phyloP scores from a whole-genome alignment of 2,329 filamentous ascomycete genomes.

The Eutypella sp. region DNA sequence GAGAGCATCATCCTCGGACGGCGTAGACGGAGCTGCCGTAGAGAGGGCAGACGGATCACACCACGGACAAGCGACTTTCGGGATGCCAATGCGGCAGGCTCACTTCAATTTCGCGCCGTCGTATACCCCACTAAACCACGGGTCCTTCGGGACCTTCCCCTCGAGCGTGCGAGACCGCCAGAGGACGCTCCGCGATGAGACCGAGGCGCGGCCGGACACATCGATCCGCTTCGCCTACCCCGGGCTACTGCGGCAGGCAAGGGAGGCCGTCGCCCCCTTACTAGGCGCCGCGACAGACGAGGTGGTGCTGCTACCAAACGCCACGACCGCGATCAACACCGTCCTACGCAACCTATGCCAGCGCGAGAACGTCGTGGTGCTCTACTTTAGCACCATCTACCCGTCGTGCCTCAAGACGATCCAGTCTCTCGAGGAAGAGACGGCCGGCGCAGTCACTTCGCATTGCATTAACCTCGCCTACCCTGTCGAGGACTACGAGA shows the following conservation, averaged over 20 bases:
- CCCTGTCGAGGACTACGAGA: slow-evolving; percentile 54
- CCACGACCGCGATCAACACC: slow-evolving; percentile 63
- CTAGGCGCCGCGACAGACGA: slow-evolving; percentile 56
- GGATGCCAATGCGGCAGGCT: slow-evolving; percentile 23
- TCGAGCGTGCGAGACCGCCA: slow-evolving; percentile 46
- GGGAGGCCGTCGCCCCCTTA: slow-evolving; percentile 53
- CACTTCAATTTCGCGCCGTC: slow-evolving; percentile 27
- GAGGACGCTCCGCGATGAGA: slow-evolving; percentile 47
- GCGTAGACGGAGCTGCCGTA: background rate
- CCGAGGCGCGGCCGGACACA: slow-evolving; percentile 58
- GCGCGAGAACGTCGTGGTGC: slow-evolving; percentile 55
- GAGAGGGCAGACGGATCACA: background rate
- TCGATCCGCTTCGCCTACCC: slow-evolving; percentile 61
- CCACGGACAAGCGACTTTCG: slow-evolving; percentile 12
- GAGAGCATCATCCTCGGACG: background rate
- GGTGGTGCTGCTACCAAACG: slow-evolving; percentile 66
- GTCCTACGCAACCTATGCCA: slow-evolving; percentile 63
- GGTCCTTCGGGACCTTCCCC: slow-evolving; percentile 67
- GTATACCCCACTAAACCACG: slow-evolving; percentile 34
- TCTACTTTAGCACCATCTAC: slow-evolving; percentile 66
- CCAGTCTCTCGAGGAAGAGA: slow-evolving; percentile 55
- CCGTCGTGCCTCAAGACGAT: slow-evolving; percentile 62
- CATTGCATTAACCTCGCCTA: slow-evolving; percentile 51
- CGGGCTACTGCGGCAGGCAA: slow-evolving; percentile 48
- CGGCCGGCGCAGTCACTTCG: slow-evolving; percentile 37